phyloP scores from a whole-genome alignment of 1,139 yeast genomes.

The Torulaspora pretoriensis region DNA sequence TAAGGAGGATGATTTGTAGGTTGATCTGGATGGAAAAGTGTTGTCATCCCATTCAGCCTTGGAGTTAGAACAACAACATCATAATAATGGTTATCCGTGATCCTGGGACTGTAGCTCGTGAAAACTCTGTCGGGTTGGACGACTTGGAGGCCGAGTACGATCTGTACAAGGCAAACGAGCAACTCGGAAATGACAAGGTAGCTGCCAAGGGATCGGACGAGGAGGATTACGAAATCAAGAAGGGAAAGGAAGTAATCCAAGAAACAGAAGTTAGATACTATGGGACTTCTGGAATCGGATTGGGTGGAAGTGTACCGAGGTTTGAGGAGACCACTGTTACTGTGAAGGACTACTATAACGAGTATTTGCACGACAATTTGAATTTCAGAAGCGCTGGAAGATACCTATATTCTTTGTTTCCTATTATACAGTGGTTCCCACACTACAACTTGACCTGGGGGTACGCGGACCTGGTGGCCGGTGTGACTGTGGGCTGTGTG shows the following conservation, averaged over 20 bases:
- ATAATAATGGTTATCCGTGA: neutral
- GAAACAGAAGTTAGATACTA: slow-evolving; percentile 9
- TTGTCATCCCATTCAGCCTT: neutral
- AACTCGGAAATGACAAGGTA: slow-evolving; percentile 2
- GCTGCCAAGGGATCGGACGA: neutral
- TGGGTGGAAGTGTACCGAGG: slow-evolving; percentile 16
- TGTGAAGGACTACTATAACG: slow-evolving; percentile 26
- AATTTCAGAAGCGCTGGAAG: slow-evolving; percentile 21
- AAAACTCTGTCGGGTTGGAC: slow-evolving; percentile 14
- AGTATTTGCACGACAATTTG: slow-evolving; percentile 19
- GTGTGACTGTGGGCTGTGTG: slow-evolving; percentile 88
- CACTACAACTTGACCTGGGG: slow-evolving; percentile 80
- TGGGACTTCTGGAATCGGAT: slow-evolving; percentile 18
- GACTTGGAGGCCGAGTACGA: slow-evolving; percentile 31
- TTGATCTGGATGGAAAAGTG: neutral
- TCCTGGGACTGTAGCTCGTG: neutral
- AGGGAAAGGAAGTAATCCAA: slow-evolving; percentile 7
- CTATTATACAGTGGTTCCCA: slow-evolving; percentile 75
- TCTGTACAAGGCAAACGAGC: slow-evolving; percentile 25
- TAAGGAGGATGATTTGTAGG: too few relatives aligned
- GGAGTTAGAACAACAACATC: neutral
- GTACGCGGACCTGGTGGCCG: slow-evolving; percentile 81
- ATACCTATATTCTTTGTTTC: slow-evolving; percentile 66
- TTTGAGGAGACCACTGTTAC: slow-evolving; percentile 26
- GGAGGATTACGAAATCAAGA: neutral